phyloP scores from a whole-genome alignment of 164 flowering plant species.

The Taxillus chinensis region DNA sequence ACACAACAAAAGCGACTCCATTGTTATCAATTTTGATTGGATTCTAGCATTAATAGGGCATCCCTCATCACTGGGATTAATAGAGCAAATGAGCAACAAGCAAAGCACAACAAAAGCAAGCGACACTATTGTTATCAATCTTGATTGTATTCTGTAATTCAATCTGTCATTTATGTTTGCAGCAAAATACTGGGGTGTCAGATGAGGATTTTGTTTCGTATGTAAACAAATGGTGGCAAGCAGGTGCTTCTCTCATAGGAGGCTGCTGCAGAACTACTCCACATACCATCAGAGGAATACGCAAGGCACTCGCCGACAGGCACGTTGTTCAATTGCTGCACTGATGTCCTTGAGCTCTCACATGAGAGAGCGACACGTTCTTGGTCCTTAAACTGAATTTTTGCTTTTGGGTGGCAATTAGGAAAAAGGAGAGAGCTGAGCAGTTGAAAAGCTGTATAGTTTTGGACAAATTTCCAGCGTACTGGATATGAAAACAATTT shows the following conservation, averaged over 20 bases:
- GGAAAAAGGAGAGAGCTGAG: no score
- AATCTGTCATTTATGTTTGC: background rate
- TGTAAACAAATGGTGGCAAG: slow-evolving; percentile 1
- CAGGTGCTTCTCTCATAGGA: background rate
- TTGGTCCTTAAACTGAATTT: no score
- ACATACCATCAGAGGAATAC: background rate
- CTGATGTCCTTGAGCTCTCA: background rate
- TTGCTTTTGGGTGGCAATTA: no score
- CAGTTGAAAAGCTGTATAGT: no score
- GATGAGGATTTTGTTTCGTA: slow-evolving; percentile 1
- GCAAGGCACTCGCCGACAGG: background rate
- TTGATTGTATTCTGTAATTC: background rate
- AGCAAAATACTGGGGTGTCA: background rate
- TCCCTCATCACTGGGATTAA: no score
- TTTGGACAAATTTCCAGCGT: no score
- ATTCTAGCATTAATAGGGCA: no score
- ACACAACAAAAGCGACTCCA: no score
- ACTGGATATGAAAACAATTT: no score
- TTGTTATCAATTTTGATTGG: no score
- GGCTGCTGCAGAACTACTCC: slow-evolving; percentile 3
- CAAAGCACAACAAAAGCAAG: background rate
- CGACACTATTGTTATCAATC: background rate
- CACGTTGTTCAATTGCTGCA: background rate
- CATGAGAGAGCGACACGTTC: no score
- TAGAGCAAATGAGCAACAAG: no score